phyloP scores from a whole-genome alignment of 2,329 filamentous ascomycete species.

The Pseudophaeomoniella oleicola region DNA sequence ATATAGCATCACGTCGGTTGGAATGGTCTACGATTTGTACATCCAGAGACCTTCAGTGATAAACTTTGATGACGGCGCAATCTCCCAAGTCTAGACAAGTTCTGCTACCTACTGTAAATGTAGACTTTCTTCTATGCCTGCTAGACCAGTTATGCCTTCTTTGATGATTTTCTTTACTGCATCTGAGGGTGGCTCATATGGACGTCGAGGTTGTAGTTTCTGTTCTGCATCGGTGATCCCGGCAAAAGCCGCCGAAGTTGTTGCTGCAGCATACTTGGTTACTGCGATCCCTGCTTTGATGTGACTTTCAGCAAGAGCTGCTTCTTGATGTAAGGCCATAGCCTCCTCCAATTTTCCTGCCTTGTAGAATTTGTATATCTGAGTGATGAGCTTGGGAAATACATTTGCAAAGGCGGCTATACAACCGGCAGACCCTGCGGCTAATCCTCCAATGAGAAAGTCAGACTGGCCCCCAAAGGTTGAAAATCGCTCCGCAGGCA shows the following conservation, averaged over 20 bases:
- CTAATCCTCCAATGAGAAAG: slow-evolving; percentile 46
- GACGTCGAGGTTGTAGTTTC: slow-evolving; percentile 41
- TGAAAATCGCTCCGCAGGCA: slow-evolving; percentile 44
- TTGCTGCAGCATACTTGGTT: slow-evolving; percentile 53
- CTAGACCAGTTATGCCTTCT: slow-evolving; percentile 6
- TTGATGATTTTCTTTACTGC: slow-evolving; percentile 28
- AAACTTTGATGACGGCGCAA: too few species aligned
- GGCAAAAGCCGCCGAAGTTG: slow-evolving; percentile 43
- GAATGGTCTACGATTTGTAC: too few species aligned
- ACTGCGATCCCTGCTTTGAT: slow-evolving; percentile 53
- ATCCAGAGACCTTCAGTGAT: too few species aligned
- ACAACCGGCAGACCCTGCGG: slow-evolving; percentile 38
- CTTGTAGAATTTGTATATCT: slow-evolving; percentile 47
- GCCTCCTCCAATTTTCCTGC: slow-evolving; percentile 45
- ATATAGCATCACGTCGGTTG: too few species aligned
- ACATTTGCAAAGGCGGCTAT: slow-evolving; percentile 45
- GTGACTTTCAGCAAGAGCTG: slow-evolving; percentile 50
- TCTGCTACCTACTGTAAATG: too few species aligned
- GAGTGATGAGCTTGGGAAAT: slow-evolving; percentile 40
- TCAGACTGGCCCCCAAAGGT: slow-evolving; percentile 61
- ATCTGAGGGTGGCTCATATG: slow-evolving; percentile 39
- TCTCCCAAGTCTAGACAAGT: too few species aligned
- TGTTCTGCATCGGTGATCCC: slow-evolving; percentile 45
- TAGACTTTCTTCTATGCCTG: background rate
- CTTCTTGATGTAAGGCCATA: slow-evolving; percentile 43